Base-by-base conservation (phyloP, 2,329 filamentous ascomycete genomes). In the Colletotrichum phormii region DNA sequence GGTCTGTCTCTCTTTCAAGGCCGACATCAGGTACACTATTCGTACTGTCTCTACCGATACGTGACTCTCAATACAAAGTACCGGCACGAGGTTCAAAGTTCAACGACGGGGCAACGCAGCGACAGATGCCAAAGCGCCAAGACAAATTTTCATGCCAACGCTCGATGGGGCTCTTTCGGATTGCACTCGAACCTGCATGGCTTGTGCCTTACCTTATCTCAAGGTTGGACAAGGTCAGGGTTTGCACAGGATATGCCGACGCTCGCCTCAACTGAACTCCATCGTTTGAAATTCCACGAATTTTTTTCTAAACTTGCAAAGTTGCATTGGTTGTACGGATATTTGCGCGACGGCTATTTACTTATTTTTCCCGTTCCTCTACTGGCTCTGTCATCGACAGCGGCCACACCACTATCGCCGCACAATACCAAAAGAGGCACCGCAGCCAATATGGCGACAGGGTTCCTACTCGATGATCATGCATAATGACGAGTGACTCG, bases 51-150 rank as follows among this genome's bases (percentile, higher is more conserved):
- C 15, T 37, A 42, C 37, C 7, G 37, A 18, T 42, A 42, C 13
- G 37, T 18, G 37, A 42, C 37, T 42, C 15, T 15, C 13, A 18
- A 42, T 42, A 64, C 66, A 55, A 42, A 49, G 65, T 46, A 4
- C n/a, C 31, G 35, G 26, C 42, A n/a, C 42, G 13, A 18, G n/a
- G 61, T 18, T 42, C 60, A 66, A 15, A 63, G 64, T 68, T 69
- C 63, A 53, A 59, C 46, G 55, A 55, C 66, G 46, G 60, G 66
- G 66, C 70, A 61, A 57, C 29, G n/a, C 12, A 42, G 54, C 54
- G 51, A 57, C 60, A 70, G 60, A 72, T 72, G 53, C 66, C 60
- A 73, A n/a, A 71, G 61, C 53, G 71, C 67, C 71, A 73, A 73
- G 71, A 61, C 46, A 61, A 49, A 61, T 61, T 46, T 70, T 70